Percentiles rank a stretch among this genome's conserved stretches.
These are phyloP conservation scores for Ailanthus altissimus DNA, from an alignment of 345 rosid species.

Conservation along the genomic window DNA sequence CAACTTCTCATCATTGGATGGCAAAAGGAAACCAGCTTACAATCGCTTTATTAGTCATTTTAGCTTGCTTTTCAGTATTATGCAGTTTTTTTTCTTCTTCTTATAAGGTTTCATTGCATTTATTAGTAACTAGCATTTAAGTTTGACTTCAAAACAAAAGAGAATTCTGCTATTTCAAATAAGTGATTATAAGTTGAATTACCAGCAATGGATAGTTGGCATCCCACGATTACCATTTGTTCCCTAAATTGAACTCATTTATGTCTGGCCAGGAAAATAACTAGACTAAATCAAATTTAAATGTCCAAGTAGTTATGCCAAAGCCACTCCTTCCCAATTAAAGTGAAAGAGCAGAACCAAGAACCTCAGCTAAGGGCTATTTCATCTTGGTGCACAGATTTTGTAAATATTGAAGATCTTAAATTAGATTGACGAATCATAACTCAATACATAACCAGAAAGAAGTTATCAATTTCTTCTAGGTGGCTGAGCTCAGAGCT, in stretches of 20 bases:
- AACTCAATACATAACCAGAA: not conserved
- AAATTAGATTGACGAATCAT: not conserved
- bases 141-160: not conserved
- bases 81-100: not conserved
- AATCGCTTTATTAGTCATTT: not conserved
- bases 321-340: not conserved
- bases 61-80: not conserved
- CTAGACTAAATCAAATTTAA: not conserved
- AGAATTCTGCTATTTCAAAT: not conserved
- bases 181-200: not conserved
- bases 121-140: not conserved
- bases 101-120: not conserved
- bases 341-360: not conserved
- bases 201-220: not conserved
- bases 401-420: not conserved
- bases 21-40: not conserved
- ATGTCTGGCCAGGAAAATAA: not conserved
- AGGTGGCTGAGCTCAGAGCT: not conserved
- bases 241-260: slow-evolving; percentile 10
- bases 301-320: not conserved
- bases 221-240: not conserved
- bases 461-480: not conserved
- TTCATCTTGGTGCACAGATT: not conserved
- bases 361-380: not conserved
- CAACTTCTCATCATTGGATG: not conserved